phyloP scores from a whole-genome alignment of 129 eudicot species.

The Escallonia herrerae region DNA sequence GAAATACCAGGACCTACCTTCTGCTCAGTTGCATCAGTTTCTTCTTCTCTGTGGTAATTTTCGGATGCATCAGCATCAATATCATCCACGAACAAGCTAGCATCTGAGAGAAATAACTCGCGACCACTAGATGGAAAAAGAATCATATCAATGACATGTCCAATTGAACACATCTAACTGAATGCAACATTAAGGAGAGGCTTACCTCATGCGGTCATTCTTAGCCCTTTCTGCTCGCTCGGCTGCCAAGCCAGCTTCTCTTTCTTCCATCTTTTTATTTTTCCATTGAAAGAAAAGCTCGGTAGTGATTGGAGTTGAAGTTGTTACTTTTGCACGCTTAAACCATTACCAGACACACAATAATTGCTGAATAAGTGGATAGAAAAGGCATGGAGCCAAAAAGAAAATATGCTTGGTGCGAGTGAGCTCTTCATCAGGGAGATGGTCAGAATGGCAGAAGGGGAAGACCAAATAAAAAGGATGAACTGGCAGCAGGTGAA shows the following conservation, averaged over 20 bases:
- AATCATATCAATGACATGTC: neutral
- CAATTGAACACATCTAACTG: neutral
- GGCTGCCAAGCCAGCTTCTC: conserved; percentile 61
- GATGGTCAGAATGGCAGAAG: neutral
- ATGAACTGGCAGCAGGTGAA: neutral
- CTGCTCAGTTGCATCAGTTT: conserved; percentile 24
- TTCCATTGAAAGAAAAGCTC: conserved; percentile 58
- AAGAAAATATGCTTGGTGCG: neutral
- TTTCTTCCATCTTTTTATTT: conserved; percentile 48
- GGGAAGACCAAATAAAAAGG: neutral
- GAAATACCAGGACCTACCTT: conserved; percentile 24
- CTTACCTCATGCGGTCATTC: conserved; percentile 65
- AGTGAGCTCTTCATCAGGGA: neutral
- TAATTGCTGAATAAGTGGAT: neutral
- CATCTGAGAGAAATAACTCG: conserved; percentile 59
- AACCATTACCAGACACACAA: neutral
- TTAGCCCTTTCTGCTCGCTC: conserved; percentile 64
- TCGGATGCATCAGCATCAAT: conserved; percentile 55
- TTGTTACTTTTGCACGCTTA: conserved; percentile 52
- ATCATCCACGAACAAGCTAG: conserved; percentile 64
- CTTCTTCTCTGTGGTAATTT: conserved; percentile 46
- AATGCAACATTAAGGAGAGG: neutral
- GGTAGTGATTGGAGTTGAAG: conserved; percentile 57
- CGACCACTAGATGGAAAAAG: conserved; percentile 40
- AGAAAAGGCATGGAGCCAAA: neutral